Evolutionary conservation across 129 eudicot species (phyloP), one percentile per base, ranked within the genome.

Genomic region (Erigeron canadensis): DNA sequence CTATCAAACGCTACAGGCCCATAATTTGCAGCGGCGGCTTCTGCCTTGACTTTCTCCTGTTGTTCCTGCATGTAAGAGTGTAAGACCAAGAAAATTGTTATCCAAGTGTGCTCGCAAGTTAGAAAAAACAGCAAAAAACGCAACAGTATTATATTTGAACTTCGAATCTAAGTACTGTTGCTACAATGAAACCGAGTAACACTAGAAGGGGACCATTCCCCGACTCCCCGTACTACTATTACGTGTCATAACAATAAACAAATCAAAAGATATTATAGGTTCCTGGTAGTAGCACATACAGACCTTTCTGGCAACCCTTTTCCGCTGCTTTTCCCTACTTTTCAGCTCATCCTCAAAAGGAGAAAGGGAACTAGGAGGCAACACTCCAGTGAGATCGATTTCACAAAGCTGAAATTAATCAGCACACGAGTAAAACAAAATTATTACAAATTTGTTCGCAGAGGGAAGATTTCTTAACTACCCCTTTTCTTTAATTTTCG

Each of bases 281-380:
- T 37, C 17, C 63, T 19, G 61, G 17, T 9, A 76, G 51, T 6
- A 76, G 62, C 55, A 65, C 47, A 46, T 37, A 53, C 56, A 80
- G 42, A 93, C 98, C 99, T 88, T 90, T 72, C 77, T 88, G 11
- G 97, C 99, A 46, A 87, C 85, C 17, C 80, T 83, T 83, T 84
- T 82, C 82, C 99, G 84, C 75, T 90, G 94, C 71, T 86, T 90
- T 74, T 86, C 99, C 67, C 99, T 86, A 58, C 84, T 95, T 74
- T 83, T 95, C 62, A 95, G 75, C 86, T 95, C 94, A 81, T 87
- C 91, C 67, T 84, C 88, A 69, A 90, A 95, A 10, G 98, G 98
- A 77, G 85, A 80, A 46, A 89, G 85, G 51, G 97, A 86, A 64
- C 67, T 85, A 19, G 88, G 75, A 75, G 97, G 97, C 75, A 94